Conservation (phyloP, 176 grass and related monocot species). For the Avena sativa region DNA sequence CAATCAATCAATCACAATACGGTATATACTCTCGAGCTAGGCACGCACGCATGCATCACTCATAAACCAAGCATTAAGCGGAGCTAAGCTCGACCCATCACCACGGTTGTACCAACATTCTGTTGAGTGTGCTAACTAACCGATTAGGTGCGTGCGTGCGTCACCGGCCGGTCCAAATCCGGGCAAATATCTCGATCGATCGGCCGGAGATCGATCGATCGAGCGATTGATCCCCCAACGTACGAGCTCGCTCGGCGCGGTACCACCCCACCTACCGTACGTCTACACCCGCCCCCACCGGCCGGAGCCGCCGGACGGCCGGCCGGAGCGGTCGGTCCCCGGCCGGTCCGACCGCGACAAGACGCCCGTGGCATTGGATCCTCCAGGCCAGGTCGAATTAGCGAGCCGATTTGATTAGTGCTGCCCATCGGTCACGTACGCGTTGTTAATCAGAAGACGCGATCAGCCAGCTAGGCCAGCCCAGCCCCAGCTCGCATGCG, state of each 20-base stretch:
- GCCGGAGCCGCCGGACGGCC: neutral
- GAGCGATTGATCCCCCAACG: neutral
- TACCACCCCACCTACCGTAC: constrained; percentile 35
- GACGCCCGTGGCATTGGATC: constrained; percentile 32
- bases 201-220: neutral
- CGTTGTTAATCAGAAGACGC: neutral
- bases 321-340: neutral
- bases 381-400: neutral
- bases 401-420: neutral
- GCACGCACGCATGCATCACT: too few relatives aligned
- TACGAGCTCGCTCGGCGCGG: neutral
- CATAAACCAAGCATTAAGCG: neutral
- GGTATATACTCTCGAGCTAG: neutral
- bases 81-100: neutral
- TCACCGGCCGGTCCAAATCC: constrained; percentile 13
- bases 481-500: too few relatives aligned
- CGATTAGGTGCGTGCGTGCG: constrained; percentile 24
- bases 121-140: constrained; percentile 43
- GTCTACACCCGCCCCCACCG: neutral
- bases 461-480: neutral
- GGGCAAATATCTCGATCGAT: neutral
- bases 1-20: neutral
- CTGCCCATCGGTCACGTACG: neutral
- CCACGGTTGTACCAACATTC: constrained; percentile 30
- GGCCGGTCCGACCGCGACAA: constrained; percentile 28